Conservation (phyloP, 352 stramenopile genomes). For the Globisporangium barbulae region DNA sequence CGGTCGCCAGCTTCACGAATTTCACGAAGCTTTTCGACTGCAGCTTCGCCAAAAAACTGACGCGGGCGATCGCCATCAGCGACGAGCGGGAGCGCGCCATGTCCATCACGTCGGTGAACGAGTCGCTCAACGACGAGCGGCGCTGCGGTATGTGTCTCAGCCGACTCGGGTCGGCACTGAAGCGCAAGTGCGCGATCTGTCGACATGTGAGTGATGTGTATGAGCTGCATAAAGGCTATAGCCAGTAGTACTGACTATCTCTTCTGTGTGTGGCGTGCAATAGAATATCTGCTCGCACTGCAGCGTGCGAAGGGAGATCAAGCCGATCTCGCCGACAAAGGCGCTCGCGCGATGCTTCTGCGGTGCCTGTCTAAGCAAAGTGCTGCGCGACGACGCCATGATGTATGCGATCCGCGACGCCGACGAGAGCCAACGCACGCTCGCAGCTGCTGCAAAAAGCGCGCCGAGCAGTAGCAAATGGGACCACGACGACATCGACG, state of each 20-base stretch:
- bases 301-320: conserved; percentile 46
- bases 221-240: neutral
- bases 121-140: conserved; percentile 28
- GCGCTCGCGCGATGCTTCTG: conserved; percentile 52
- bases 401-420: conserved; percentile 46
- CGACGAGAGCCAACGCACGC: neutral
- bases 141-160: conserved; percentile 56
- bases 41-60: conserved; percentile 60
- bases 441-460: neutral
- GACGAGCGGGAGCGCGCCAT: conserved; percentile 27
- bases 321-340: conserved; percentile 19
- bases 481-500: conserved; percentile 43
- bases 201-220: conserved; percentile 22
- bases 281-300: conserved; percentile 35
- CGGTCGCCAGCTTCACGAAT: conserved; percentile 38
- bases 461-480: conserved; percentile 19
- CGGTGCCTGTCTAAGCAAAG: conserved; percentile 46
- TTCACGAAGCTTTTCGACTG: conserved; percentile 42
- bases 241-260: neutral
- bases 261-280: neutral
- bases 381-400: conserved; percentile 48
- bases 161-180: conserved; percentile 18
- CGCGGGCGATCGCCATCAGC: conserved; percentile 31
- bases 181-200: conserved; percentile 50
- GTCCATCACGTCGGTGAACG: conserved; percentile 30